Percentiles rank a stretch among this genome's conserved stretches.
These are phyloP conservation scores for Perkinsela sp. DNA, from an alignment of 208 protist genomes.

Conservation along the genomic window DNA sequence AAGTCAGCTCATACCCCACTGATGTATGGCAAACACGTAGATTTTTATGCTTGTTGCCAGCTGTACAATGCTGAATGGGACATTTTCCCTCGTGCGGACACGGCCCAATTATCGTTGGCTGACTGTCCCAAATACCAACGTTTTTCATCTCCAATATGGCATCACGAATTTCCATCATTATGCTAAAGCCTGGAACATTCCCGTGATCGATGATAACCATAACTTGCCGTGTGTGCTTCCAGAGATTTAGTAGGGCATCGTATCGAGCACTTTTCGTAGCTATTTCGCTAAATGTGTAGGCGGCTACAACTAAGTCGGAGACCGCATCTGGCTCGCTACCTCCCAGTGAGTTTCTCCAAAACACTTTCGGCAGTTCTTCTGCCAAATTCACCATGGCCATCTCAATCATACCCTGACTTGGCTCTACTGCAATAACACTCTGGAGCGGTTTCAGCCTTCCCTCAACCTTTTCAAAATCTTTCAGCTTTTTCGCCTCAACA, in stretches of 20 bases:
- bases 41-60: conserved; percentile 39
- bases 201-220: conserved; percentile 48
- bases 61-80: conserved; percentile 39
- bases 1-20: conserved; percentile 42
- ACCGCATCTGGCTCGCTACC: conserved; percentile 32
- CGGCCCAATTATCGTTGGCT: conserved; percentile 49
- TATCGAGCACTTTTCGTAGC: conserved; percentile 18
- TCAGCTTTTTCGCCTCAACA: conserved; percentile 27
- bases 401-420: conserved; percentile 59
- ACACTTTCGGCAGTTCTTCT: conserved; percentile 47
- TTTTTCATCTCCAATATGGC: conserved; percentile 46
- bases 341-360: conserved; percentile 41
- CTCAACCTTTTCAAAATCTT: conserved; percentile 12
- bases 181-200: conserved; percentile 45
- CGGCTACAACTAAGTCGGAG: conserved; percentile 31
- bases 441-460: conserved; percentile 37
- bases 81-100: conserved; percentile 45
- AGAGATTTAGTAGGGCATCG: conserved; percentile 35
- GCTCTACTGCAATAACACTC: conserved; percentile 41
- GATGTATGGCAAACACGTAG: conserved; percentile 54
- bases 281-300: conserved; percentile 50
- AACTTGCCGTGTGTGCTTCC: conserved; percentile 48
- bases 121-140: conserved; percentile 51
- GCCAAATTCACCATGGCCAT: conserved; percentile 53
- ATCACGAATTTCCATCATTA: conserved; percentile 56